phyloP scores from a whole-genome alignment of 306 rosid species.

The Gleditsia sinensis region DNA sequence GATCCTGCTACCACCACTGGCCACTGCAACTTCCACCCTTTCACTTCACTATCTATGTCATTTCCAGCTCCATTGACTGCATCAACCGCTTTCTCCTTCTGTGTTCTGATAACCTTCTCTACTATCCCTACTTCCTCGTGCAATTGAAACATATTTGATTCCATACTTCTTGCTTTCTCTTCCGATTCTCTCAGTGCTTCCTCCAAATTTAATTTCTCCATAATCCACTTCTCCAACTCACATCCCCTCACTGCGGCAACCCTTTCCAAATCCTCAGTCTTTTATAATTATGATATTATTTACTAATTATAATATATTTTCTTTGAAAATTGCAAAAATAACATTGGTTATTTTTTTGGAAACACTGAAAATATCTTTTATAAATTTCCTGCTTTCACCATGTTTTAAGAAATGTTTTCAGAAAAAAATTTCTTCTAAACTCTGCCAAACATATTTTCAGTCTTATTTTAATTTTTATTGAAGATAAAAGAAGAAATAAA shows the following conservation, averaged over 20 bases:
- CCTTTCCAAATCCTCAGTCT: constrained; percentile 46
- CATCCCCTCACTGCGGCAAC: not conserved
- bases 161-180: constrained; percentile 52
- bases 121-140: constrained; percentile 53
- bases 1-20: constrained; percentile 58
- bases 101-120: constrained; percentile 22
- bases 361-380: no score
- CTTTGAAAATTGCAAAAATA: no score
- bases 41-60: constrained; percentile 34
- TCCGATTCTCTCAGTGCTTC: constrained; percentile 33
- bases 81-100: constrained; percentile 46
- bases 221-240: constrained; percentile 48
- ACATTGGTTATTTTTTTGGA: no score
- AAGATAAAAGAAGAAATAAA: no score
- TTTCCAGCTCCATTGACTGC: no score
- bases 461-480: no score
- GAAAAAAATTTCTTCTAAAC: no score
- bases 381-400: no score
- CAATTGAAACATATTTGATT: constrained; percentile 41
- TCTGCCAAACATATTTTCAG: no score
- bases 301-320: no score
- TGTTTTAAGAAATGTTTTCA: no score
- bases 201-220: constrained; percentile 44
- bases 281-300: no score
- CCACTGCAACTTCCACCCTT: constrained; percentile 44